phyloP scores from a whole-genome alignment of 306 rosid species.

The Parietaria judaica region DNA sequence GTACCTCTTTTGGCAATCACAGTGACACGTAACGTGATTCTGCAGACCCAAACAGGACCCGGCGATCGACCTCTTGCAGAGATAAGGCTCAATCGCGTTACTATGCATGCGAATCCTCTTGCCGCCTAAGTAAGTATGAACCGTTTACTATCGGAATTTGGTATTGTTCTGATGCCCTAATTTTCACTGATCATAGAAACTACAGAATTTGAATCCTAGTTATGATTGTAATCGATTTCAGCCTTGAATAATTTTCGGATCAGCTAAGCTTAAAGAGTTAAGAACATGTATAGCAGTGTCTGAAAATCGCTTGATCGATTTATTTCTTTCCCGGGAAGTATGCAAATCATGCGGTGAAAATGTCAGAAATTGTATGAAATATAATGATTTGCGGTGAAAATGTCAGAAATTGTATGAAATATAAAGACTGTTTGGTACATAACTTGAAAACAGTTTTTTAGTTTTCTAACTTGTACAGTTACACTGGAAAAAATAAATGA shows the following conservation, averaged over 20 bases:
- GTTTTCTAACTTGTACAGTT: too few relatives aligned
- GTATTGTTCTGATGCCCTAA: background rate
- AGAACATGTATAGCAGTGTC: constrained; percentile 14
- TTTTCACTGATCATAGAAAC: background rate
- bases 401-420: too few relatives aligned
- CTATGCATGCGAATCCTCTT: constrained; percentile 81
- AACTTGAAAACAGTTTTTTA: too few relatives aligned
- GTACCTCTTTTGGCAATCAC: background rate
- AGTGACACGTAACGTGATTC: constrained; percentile 8
- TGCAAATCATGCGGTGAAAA: too few relatives aligned
- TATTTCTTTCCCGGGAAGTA: background rate
- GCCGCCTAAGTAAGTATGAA: constrained; percentile 50
- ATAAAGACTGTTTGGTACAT: too few relatives aligned
- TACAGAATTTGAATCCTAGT: background rate
- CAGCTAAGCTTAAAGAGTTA: background rate
- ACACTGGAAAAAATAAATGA: too few relatives aligned
- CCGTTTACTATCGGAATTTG: background rate
- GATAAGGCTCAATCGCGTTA: constrained; percentile 87
- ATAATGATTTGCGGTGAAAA: too few relatives aligned
- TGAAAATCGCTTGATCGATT: background rate
- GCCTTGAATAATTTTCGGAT: too few relatives aligned
- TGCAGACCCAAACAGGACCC: constrained; percentile 87
- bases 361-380: too few relatives aligned
- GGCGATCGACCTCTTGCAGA: constrained; percentile 96
- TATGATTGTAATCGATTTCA: background rate